Conservation (phyloP, 192 early-diverging fungal species). For the Pecoramyces ruminantium region DNA sequence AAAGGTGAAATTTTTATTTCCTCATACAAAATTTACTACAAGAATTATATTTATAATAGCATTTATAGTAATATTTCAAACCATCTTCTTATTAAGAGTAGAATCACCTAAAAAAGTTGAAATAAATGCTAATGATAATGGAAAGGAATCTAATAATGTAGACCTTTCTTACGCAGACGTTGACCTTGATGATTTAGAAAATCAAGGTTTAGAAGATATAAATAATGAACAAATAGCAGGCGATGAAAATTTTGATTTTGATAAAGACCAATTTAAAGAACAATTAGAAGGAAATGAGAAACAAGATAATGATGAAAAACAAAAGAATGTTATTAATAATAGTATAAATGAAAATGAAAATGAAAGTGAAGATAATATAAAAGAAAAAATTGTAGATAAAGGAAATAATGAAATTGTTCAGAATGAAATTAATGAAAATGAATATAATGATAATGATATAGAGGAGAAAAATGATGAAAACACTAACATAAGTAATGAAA, state of each 20-base stretch:
- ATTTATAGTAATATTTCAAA: not conserved
- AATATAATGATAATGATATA: not conserved
- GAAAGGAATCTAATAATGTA: not conserved
- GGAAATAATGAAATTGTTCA: too few species aligned
- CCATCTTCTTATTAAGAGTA: not conserved
- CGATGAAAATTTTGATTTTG: not conserved
- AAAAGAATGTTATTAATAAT: too few species aligned
- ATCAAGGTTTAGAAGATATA: not conserved
- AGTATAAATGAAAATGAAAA: not conserved
- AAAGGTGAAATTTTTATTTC: not conserved
- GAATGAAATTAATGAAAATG: not conserved
- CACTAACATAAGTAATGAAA: too few species aligned
- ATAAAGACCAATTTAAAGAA: not conserved
- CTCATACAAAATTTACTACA: not conserved
- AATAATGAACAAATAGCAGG: not conserved
- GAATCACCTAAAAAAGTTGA: not conserved
- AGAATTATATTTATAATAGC: not conserved
- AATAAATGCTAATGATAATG: not conserved
- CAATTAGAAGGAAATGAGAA: not conserved
- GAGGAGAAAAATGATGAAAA: not conserved
- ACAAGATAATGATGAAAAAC: too few species aligned
- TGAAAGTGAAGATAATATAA: not conserved
- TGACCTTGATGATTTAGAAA: not conserved
- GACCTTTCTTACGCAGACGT: not conserved
- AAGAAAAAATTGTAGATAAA: not conserved